Evolutionary conservation across 371 early-diverging fungal genomes (phyloP).

Genomic region (Apophysomyces sp.): DNA sequence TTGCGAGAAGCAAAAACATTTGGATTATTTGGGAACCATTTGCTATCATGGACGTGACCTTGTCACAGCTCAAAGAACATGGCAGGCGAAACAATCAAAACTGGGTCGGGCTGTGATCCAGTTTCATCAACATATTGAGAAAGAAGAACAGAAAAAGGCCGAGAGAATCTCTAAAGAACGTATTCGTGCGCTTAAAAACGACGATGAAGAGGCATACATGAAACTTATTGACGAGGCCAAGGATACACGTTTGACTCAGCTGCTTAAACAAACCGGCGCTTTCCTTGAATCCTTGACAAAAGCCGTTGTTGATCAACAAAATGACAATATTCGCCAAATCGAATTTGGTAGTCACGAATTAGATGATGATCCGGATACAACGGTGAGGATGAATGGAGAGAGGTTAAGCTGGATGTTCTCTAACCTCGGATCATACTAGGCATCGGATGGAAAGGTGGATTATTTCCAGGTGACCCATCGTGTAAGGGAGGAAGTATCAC

Average conservation of each 20-base stretch:
- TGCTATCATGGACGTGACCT: constrained; percentile 78
- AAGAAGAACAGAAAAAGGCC: constrained; percentile 85
- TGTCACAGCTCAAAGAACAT: constrained; percentile 56
- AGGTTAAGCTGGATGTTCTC: neutral
- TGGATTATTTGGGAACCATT: constrained; percentile 74
- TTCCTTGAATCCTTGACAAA: constrained; percentile 80
- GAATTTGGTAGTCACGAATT: constrained; percentile 23
- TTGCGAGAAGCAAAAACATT: constrained; percentile 80
- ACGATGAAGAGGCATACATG: constrained; percentile 96
- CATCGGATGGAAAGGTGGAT: constrained; percentile 60
- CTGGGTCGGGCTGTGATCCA: constrained; percentile 80
- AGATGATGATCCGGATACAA: constrained; percentile 7
- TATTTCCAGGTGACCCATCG: constrained; percentile 91
- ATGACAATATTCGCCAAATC: constrained; percentile 42
- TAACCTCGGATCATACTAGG: constrained; percentile 8
- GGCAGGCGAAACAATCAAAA: constrained; percentile 67
- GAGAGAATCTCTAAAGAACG: constrained; percentile 89
- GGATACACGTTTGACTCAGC: constrained; percentile 91
- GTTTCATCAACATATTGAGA: constrained; percentile 79
- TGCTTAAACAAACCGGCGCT: constrained; percentile 85
- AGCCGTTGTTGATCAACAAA: constrained; percentile 74
- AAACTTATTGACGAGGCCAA: constrained; percentile 92
- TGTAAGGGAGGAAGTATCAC: constrained; percentile 77
- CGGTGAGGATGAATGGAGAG: constrained; percentile 51
- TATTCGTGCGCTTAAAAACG: constrained; percentile 87